phyloP scores from a whole-genome alignment of 1,139 yeast species.

The Saccharomycopsis hybrid region DNA sequence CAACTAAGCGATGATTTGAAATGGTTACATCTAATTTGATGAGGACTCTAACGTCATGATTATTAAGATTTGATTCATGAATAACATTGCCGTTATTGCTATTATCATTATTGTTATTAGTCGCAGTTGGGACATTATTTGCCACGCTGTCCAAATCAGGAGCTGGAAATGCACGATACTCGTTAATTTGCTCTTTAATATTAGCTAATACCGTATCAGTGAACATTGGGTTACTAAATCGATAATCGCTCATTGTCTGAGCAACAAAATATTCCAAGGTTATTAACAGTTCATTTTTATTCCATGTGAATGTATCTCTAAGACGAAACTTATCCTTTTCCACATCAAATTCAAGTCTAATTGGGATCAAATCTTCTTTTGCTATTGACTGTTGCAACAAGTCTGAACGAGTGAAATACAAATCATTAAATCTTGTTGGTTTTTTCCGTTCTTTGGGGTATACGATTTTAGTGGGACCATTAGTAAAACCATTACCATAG shows the following conservation, averaged over 20 bases:
- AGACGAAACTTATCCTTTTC: constrained; percentile 78
- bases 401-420: constrained; percentile 34
- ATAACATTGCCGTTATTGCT: too few relatives aligned
- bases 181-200: constrained; percentile 73
- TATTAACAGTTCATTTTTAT: constrained; percentile 61
- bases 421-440: constrained; percentile 33
- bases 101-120: not conserved
- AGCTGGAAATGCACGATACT: constrained; percentile 53
- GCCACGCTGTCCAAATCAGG: constrained; percentile 19
- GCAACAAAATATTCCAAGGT: constrained; percentile 67
- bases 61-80: too few relatives aligned
- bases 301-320: constrained; percentile 89
- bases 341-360: constrained; percentile 82
- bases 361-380: constrained; percentile 66
- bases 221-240: constrained; percentile 44
- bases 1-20: constrained; percentile 80
- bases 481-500: constrained; percentile 86
- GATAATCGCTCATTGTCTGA: constrained; percentile 66
- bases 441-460: constrained; percentile 53
- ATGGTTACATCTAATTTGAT: constrained; percentile 82
- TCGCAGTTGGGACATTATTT: constrained; percentile 22
- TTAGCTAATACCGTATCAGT: constrained; percentile 49
- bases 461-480: constrained; percentile 58
- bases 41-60: constrained; percentile 78
- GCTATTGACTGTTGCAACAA: constrained; percentile 27